phyloP scores from a whole-genome alignment of 208 protist genomes.

The Crithidia sp. region DNA sequence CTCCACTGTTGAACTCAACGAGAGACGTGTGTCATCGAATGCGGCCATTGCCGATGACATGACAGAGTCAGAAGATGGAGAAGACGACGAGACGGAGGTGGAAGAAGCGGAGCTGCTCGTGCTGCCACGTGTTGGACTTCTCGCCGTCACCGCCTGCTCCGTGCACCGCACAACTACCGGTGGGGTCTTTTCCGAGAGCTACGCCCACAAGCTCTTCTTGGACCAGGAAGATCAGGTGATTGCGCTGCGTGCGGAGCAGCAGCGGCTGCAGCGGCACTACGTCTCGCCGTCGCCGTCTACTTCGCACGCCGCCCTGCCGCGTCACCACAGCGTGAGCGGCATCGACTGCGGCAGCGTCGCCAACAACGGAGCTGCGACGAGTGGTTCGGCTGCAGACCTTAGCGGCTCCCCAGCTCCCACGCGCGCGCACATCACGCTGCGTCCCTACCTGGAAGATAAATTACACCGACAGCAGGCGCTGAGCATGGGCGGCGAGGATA shows the following conservation, averaged over 20 bases:
- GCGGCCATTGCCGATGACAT: neutral
- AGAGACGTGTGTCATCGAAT: neutral
- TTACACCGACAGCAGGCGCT: neutral
- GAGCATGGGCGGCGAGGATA: neutral
- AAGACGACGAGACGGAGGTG: neutral
- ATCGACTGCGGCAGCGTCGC: neutral
- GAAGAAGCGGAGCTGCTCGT: slow-evolving; percentile 31
- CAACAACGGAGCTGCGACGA: neutral
- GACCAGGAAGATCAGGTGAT: slow-evolving; percentile 20
- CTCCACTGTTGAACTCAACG: neutral
- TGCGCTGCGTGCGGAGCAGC: slow-evolving; percentile 13
- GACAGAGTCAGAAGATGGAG: neutral
- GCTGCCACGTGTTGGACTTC: slow-evolving; percentile 34
- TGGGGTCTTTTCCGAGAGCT: slow-evolving; percentile 31
- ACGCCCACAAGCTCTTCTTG: slow-evolving; percentile 30
- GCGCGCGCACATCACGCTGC: slow-evolving; percentile 10
- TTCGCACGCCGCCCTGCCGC: neutral
- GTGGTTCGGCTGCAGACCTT: neutral
- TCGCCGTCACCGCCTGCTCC: slow-evolving; percentile 29
- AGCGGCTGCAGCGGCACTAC: slow-evolving; percentile 16
- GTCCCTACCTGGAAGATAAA: slow-evolving; percentile 2
- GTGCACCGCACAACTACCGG: slow-evolving; percentile 23
- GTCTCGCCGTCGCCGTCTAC: neutral
- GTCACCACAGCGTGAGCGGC: neutral
- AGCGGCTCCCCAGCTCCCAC: neutral